A percentile compares a stretch with the other conserved stretches of the same genome.
Conservation (phyloP, 2,329 filamentous ascomycete species). For the Verruconis gallopava region DNA sequence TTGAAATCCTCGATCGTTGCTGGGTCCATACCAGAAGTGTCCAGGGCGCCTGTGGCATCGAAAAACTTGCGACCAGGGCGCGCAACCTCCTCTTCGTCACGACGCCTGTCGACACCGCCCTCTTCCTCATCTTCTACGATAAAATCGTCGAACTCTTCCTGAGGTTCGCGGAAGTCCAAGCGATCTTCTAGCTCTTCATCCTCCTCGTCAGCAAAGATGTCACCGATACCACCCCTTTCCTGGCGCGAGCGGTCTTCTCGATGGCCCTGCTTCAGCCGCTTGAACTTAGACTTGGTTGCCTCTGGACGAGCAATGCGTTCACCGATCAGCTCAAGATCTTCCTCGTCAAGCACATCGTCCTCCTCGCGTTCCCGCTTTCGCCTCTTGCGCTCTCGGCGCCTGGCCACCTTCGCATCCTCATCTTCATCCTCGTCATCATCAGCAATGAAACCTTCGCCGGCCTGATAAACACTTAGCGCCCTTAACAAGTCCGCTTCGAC, state of each 20-base stretch:
- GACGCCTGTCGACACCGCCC: slow-evolving; percentile 64
- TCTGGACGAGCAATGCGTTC: slow-evolving; percentile 55
- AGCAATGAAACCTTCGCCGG: slow-evolving; percentile 12
- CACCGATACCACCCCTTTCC: slow-evolving; percentile 62
- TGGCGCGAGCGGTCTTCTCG: slow-evolving; percentile 51
- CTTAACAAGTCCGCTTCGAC: not conserved
- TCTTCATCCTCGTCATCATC: slow-evolving; percentile 13
- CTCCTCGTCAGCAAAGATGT: slow-evolving; percentile 94
- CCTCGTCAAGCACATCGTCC: slow-evolving; percentile 23
- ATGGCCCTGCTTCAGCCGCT: slow-evolving; percentile 87
- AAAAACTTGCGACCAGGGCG: slow-evolving; percentile 60
- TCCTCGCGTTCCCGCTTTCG: slow-evolving; percentile 10
- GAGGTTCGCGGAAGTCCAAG: slow-evolving; percentile 10
- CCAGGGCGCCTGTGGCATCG: slow-evolving; percentile 54
- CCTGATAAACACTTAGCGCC: slow-evolving; percentile 2
- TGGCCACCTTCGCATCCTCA: slow-evolving; percentile 7
- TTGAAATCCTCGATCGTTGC: slow-evolving; percentile 93
- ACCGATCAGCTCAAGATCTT: slow-evolving; percentile 90
- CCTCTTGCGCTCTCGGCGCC: slow-evolving; percentile 8
- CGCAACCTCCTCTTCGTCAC: slow-evolving; percentile 81
- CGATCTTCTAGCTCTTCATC: slow-evolving; percentile 46
- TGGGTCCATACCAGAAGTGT: slow-evolving; percentile 77
- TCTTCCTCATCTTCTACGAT: slow-evolving; percentile 93
- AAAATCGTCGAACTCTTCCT: slow-evolving; percentile 52
- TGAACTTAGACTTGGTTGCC: slow-evolving; percentile 67